phyloP scores from a whole-genome alignment of 2,329 filamentous ascomycete genomes.

The Sordariomycetes sp. region DNA sequence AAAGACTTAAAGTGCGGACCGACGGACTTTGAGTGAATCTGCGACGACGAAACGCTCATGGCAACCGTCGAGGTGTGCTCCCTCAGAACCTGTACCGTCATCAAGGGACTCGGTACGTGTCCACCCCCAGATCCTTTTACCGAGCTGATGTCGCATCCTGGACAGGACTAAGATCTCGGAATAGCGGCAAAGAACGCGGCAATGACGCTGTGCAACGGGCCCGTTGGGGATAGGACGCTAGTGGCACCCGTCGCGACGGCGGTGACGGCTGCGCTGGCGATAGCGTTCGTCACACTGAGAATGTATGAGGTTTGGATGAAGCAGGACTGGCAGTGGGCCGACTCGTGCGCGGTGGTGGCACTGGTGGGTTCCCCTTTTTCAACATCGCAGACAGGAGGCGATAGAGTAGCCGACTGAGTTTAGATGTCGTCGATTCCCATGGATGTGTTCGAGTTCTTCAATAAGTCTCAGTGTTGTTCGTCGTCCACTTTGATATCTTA shows the following conservation, averaged over 20 bases:
- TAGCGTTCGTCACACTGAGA: background rate
- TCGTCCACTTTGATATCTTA: background rate
- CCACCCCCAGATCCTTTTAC: background rate
- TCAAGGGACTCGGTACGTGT: constrained; percentile 3
- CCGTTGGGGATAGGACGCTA: background rate
- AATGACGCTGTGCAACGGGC: constrained; percentile 2
- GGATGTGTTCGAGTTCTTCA: constrained; percentile 6
- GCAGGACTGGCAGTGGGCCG: background rate
- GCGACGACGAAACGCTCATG: constrained; percentile 1
- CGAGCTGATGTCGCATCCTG: too few species aligned
- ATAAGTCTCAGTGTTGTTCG: background rate
- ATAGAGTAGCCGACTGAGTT: background rate
- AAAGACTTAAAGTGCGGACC: background rate
- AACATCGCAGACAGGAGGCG: background rate
- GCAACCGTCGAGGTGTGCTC: constrained; percentile 1
- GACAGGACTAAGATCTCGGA: background rate
- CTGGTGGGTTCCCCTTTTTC: background rate
- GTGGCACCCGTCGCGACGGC: constrained; percentile 3
- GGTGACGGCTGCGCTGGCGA: background rate
- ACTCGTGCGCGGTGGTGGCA: background rate
- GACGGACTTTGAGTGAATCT: constrained; percentile 3
- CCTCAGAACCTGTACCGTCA: background rate
- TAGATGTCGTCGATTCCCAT: constrained; percentile 5
- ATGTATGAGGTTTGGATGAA: background rate
- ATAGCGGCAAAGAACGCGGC: background rate